These are phyloP conservation scores for Graphilbum fragrans DNA, from an alignment of 2,329 filamentous ascomycete species.

Conservation along the genomic window DNA sequence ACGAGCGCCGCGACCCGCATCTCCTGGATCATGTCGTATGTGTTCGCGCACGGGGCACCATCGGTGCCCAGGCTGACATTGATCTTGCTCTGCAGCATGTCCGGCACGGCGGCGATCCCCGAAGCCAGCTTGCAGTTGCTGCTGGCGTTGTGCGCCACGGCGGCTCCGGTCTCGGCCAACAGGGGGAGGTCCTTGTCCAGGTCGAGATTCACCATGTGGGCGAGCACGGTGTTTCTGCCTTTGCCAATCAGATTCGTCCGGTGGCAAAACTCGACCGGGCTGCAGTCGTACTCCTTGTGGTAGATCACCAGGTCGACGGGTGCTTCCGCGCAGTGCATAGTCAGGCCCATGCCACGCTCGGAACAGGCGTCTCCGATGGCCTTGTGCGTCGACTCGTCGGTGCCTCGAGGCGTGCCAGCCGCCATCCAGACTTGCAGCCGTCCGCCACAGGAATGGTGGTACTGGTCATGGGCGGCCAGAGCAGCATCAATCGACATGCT, in stretches of 20 bases:
- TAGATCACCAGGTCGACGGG: conserved; percentile 25
- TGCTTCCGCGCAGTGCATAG: conserved; percentile 33
- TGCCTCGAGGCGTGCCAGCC: conserved; percentile 32
- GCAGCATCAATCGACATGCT: conserved; percentile 21
- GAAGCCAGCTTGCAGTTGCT: conserved; percentile 40
- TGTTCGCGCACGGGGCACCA: conserved; percentile 39
- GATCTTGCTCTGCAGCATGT: conserved; percentile 27
- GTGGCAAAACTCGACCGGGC: conserved; percentile 30
- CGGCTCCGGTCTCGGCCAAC: conserved; percentile 23
- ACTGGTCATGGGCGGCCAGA: conserved; percentile 16
- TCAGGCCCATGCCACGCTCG: conserved; percentile 27
- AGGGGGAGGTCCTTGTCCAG: conserved; percentile 24
- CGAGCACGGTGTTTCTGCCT: conserved; percentile 30
- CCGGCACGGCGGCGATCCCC: conserved; percentile 32
- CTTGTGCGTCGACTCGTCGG: conserved; percentile 21
- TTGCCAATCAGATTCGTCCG: conserved; percentile 19
- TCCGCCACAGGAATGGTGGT: conserved; percentile 14
- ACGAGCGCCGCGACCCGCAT: conserved; percentile 38
- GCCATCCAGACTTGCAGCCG: conserved; percentile 35
- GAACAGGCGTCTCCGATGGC: conserved; percentile 27
- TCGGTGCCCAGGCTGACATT: conserved; percentile 39
- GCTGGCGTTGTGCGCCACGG: conserved; percentile 37
- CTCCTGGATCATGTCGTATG: conserved; percentile 38
- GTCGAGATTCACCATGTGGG: conserved; percentile 34
- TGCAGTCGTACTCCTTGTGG: conserved; percentile 23